These are phyloP conservation scores for Escallonia herrerae DNA, from an alignment of 129 eudicot species.

Conservation along the genomic window DNA sequence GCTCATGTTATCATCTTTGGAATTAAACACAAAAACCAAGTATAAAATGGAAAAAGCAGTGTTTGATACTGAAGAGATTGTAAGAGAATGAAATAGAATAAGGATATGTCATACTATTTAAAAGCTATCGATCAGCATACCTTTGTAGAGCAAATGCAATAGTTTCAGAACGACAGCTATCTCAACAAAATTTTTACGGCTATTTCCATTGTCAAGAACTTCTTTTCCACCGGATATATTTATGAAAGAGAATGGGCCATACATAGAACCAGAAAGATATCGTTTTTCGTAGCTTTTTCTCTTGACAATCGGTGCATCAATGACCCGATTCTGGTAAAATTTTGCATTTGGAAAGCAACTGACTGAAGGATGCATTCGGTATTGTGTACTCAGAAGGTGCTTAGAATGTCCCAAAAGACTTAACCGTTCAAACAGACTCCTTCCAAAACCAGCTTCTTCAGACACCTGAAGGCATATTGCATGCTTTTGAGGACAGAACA, in stretches of 20 bases:
- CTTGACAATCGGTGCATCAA: constrained; percentile 33
- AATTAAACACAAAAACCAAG: too few species aligned
- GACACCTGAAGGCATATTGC: constrained; percentile 14
- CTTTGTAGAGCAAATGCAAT: constrained; percentile 46
- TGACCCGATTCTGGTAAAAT: constrained; percentile 29
- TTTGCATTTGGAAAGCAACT: constrained; percentile 39
- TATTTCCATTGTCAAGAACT: constrained; percentile 33
- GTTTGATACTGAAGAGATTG: too few species aligned
- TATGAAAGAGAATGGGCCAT: constrained; percentile 49
- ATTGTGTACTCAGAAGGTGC: constrained; percentile 38
- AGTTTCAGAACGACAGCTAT: constrained; percentile 49
- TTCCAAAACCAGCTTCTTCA: constrained; percentile 35
- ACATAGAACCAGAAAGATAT: constrained; percentile 42
- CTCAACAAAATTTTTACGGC: constrained; percentile 67
- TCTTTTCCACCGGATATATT: constrained; percentile 53
- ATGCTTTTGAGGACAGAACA: neutral
- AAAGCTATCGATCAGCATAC: constrained; percentile 15
- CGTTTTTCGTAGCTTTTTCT: constrained; percentile 18
- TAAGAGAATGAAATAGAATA: too few species aligned
- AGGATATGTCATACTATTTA: too few species aligned
- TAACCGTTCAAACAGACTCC: constrained; percentile 45
- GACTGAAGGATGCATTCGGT: constrained; percentile 51
- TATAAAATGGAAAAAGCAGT: too few species aligned
- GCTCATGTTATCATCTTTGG: too few species aligned
- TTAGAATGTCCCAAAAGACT: constrained; percentile 37